Base-by-base conservation (phyloP, 2,329 filamentous ascomycete species). In the Fusarium chuoi region DNA sequence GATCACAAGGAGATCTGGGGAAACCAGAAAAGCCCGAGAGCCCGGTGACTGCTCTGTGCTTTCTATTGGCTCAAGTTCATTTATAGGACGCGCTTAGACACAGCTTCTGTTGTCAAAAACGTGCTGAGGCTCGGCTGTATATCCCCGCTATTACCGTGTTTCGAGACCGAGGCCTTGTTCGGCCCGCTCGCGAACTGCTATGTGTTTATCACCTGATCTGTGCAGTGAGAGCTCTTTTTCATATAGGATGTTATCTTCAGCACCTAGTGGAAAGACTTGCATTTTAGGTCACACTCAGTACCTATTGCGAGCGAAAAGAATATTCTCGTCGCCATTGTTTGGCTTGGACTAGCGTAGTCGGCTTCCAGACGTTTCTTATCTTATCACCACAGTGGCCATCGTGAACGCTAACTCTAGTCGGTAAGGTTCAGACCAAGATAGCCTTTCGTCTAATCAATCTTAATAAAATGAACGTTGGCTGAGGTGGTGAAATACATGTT, bases 71-170 rank as follows among this genome's bases (percentile, higher is more conserved):
- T 33, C 39, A 30, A 1, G 1, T n/a, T 15, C 2, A 24, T 36
- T 17, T 12, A 12, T 17, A 15, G 11, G n/a, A 24, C 10, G 9
- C 35, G 18, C 33, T 42, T 24, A 5, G 49, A 28, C 1, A 12
- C 17, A 24, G 38, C 15, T 58, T 2, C 15, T 7, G 30, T 33
- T 36, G 39, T 58, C 51, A 57, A 58, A 30, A 45, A 38, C 38
- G 38, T 62, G 28, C 6, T 33, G 9, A 30, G 20, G 30, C 26
- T 38, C 49, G 51, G 51, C 4, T 62, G 17, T 44, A 14, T 38
- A 45, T 17, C 12, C 24, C 59, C 59, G 49, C 20, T 18, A 56
- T 55, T 22, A n/a, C 30, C 59, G 51, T 38, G 24, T 44, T 17
- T 11, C 10, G 22, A 38, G 9, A 28, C 49, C 60, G 39, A 48